phyloP scores from a whole-genome alignment of 768 basidiomycete genomes.

The Suillus spraguei region DNA sequence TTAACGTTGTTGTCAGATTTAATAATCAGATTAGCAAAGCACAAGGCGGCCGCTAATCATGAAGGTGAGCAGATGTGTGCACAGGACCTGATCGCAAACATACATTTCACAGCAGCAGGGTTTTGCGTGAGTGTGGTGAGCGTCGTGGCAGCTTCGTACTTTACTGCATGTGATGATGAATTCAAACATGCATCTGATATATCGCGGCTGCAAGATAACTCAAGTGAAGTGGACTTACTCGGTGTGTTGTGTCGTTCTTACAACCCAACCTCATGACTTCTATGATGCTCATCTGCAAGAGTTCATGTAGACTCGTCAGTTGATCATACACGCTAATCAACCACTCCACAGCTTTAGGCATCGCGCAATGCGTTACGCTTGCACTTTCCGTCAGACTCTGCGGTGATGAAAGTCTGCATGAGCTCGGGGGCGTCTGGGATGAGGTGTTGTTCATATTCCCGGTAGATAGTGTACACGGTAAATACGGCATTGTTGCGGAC shows the following conservation, averaged over 20 bases:
- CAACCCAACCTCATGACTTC: conserved; percentile 86
- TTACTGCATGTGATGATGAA: conserved; percentile 91
- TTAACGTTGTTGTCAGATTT: conserved; percentile 99
- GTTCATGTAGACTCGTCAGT: conserved; percentile 82
- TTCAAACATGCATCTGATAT: conserved; percentile 86
- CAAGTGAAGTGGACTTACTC: conserved; percentile 50
- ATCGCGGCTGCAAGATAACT: conserved; percentile 61
- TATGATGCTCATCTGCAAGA: conserved; percentile 94
- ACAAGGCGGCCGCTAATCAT: conserved; percentile 78
- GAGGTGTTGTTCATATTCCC: neutral
- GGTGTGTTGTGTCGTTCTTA: conserved; percentile 44
- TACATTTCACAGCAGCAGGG: conserved; percentile 94
- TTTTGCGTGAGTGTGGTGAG: conserved; percentile 94
- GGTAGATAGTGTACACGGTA: neutral
- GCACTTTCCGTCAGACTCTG: neutral
- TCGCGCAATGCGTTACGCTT: conserved; percentile 50
- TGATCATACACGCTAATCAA: conserved; percentile 84
- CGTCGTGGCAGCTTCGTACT: conserved; percentile 96
- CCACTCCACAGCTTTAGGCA: conserved; percentile 91
- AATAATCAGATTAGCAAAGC: conserved; percentile 83
- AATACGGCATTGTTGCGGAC: neutral
- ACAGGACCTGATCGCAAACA: conserved; percentile 11
- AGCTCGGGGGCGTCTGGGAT: conserved; percentile 4
- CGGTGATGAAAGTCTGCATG: neutral
- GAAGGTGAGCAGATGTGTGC: conserved; percentile 7